A percentile compares a stretch with the other conserved stretches of the same genome.
Conservation (phyloP, 2,329 filamentous ascomycete species). For the Claviceps maximensis region DNA sequence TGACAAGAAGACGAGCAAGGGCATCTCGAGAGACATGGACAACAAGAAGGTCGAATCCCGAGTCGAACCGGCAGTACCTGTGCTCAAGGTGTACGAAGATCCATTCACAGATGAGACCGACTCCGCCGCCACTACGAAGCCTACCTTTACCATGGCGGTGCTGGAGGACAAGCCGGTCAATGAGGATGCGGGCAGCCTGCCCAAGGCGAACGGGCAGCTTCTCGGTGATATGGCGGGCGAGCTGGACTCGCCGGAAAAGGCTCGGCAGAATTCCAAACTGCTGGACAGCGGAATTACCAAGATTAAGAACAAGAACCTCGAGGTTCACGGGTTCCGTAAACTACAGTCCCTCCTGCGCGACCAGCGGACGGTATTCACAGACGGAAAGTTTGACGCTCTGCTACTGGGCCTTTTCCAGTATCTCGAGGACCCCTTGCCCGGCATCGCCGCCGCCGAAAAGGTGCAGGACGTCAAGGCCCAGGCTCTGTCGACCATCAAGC, state of each 20-base stretch:
- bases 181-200: conserved; percentile 31
- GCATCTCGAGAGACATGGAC: neutral
- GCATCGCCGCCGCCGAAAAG: conserved; percentile 46
- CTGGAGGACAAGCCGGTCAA: conserved; percentile 49
- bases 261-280: conserved; percentile 45
- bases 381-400: conserved; percentile 56
- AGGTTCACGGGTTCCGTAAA: conserved; percentile 69
- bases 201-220: conserved; percentile 13
- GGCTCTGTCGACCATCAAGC: conserved; percentile 58
- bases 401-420: conserved; percentile 58
- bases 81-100: conserved; percentile 49
- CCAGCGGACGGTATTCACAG: conserved; percentile 46
- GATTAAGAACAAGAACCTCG: conserved; percentile 57
- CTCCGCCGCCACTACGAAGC: conserved; percentile 23
- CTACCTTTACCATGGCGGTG: conserved; percentile 34
- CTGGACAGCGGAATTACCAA: conserved; percentile 63
- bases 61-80: conserved; percentile 19
- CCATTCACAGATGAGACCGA: conserved; percentile 38
- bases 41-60: conserved; percentile 4
- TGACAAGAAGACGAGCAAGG: neutral
- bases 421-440: conserved; percentile 47
- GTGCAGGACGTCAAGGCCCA: conserved; percentile 61
- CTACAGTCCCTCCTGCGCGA: conserved; percentile 63
- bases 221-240: conserved; percentile 8
- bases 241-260: conserved; percentile 30